Evolutionary conservation across 352 stramenopile genomes (phyloP), one percentile per base, ranked within the genome.

Genomic region (Phytophthora idaei): DNA sequence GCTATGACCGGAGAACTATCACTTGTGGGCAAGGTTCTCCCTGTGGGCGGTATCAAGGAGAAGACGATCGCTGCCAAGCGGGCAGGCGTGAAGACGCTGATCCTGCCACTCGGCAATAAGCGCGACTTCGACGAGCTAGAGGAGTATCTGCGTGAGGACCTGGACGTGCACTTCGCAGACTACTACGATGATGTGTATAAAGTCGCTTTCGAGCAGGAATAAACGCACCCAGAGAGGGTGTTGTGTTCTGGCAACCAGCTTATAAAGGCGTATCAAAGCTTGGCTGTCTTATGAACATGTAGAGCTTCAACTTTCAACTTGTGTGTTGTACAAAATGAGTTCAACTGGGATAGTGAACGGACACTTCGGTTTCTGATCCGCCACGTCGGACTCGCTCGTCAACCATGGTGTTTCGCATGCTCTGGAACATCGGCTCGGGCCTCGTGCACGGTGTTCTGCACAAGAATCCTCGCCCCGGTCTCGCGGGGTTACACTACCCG

Each of bases 31-130:
- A 99, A 99, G 74, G 98, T 99, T 25, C 72, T 99, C n/a, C 95
- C 98, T 9, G 96, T 99, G 6, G 98, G 98, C 56, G 98, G 98
- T 37, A 99, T 99, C 70, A 99, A 99, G 82, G 98, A 99, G 78
- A 99, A 99, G 84, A 97, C 92, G 37, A 99, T 99, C 64, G 98
- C 97, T n/a, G 97, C 97, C 21, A 90, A 98, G 56, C 87, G 97
- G 55, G 90, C 97, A 21, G 96, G 97, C 11, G 96, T 99, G 8
- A 98, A 88, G 47, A 97, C 84, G 2, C 86, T 99, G 17, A 82
- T 99, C 29, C 64, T 99, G 3, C 97, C 98, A 10, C 73, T 89
- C 17, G 95, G 87, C 27, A 99, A 99, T 83, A 85, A 94, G 65
- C 89, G 95, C 46, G 97, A 99, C 73, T 99, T 97, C 68, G 97